Evolutionary conservation across 2,329 filamentous ascomycete species (phyloP), one percentile per base, ranked within the genome.

Genomic region (Fusarium foetens): DNA sequence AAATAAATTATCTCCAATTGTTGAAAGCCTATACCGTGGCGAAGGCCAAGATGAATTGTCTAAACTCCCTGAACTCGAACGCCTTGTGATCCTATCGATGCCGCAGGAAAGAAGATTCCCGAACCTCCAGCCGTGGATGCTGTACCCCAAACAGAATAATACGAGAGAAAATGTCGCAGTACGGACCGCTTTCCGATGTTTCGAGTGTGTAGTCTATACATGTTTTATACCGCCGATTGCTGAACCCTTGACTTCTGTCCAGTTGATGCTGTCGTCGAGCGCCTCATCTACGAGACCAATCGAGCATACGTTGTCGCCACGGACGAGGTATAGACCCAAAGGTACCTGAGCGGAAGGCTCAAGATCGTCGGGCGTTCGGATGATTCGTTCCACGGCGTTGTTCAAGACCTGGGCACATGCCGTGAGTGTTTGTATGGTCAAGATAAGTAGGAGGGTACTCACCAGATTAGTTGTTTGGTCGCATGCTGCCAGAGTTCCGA

Each of bases 391-490:
- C 69, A 94, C 86, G 8, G 95, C 94, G 72, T 93, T 87, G 74
- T 91, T 89, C 17, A 99, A 88, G 31, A 98, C 94, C 90, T 91
- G 42, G 38, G 23, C 27, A 29, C 23, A 41, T 36, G 9, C 25
- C 38, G 70, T 78, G 33, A 79, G 76, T 62, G 51, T 58, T 52
- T 51, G 49, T 21, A 39, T 38, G 25, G 27, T 38, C 25, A 27
- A 48, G 48, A 35, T 35, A 16, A 19, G 29, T 36, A 53, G 16
- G 29, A 27, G 33, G 46, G 27, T 84, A 68, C 23, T n/a, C 82
- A 91, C 90, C 70, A 99, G 85, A 83, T 99, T 99, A 74, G 96
- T 98, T 78, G 92, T 90, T 82, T 97, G 92, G 82, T 99, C 96
- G 80, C 92, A 94, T 48, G 93, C 94, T 53, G 95, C 86, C 59